Evolutionary conservation across 2,329 filamentous ascomycete genomes (phyloP).

Genomic region (Cladophialophora yegresii): DNA sequence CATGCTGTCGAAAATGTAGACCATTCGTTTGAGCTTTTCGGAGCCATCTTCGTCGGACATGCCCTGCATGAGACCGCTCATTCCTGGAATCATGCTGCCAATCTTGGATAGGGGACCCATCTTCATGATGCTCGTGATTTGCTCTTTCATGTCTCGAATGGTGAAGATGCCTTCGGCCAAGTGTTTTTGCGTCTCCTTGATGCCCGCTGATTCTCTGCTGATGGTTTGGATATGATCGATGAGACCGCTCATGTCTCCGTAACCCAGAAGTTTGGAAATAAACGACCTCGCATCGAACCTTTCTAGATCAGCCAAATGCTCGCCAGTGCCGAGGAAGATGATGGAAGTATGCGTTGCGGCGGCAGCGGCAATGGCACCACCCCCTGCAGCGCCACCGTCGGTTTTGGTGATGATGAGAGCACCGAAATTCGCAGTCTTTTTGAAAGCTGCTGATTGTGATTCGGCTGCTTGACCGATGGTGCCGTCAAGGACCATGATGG

Average conservation of each 20-base stretch:
- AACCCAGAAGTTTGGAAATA: constrained; percentile 88
- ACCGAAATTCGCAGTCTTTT: constrained; percentile 93
- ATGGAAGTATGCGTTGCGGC: constrained; percentile 96
- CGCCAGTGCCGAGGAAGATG: constrained; percentile 95
- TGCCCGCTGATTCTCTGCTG: constrained; percentile 76
- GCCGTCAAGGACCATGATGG: constrained; percentile 95
- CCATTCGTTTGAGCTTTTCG: constrained; percentile 92
- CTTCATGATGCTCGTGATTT: constrained; percentile 98
- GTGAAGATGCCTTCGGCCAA: constrained; percentile 97
- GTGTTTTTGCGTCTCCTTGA: constrained; percentile 98
- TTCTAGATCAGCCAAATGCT: constrained; percentile 95
- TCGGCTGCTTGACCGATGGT: constrained; percentile 97
- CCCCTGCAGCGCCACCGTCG: constrained; percentile 90
- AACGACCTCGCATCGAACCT: constrained; percentile 91
- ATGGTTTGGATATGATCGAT: constrained; percentile 96
- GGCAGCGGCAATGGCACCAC: constrained; percentile 95
- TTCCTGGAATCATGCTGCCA: constrained; percentile 96
- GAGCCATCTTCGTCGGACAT: constrained; percentile 98
- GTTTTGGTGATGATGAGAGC: constrained; percentile 99
- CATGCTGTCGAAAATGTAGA: constrained; percentile 99
- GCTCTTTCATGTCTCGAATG: constrained; percentile 88
- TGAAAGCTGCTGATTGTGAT: constrained; percentile 92
- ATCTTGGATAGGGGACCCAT: constrained; percentile 98
- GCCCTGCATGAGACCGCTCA: constrained; percentile 82
- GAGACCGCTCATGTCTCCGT: constrained; percentile 94